Percentiles rank a stretch among this genome's conserved stretches.
Evolutionary conservation across 169 alveolate species (phyloP).

Genomic region (Eimeria falciformis): DNA sequence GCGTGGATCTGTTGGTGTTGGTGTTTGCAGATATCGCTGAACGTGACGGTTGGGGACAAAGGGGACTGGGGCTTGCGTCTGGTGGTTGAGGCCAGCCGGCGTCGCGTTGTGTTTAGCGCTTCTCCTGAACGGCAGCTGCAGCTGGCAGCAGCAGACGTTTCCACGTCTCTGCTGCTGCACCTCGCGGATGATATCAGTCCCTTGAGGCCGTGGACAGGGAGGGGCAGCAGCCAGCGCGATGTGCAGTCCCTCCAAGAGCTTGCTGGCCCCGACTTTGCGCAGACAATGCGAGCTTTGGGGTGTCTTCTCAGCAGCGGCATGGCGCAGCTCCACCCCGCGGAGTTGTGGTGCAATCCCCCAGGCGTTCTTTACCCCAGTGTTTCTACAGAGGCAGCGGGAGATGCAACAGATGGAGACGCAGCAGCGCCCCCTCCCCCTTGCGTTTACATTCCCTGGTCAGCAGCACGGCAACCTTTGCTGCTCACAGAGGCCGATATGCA

Average conservation of each 20-base stretch:
- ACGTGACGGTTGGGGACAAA: too few relatives aligned
- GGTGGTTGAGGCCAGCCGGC: conserved; percentile 30
- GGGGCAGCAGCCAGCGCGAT: conserved; percentile 1
- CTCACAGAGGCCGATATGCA: background rate
- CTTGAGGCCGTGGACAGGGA: background rate
- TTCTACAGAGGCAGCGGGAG: background rate
- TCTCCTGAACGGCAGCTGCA: background rate
- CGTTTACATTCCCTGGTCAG: conserved; percentile 49
- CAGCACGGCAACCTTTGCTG: background rate
- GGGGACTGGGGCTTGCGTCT: conserved; percentile 63
- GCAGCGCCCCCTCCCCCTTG: conserved; percentile 16
- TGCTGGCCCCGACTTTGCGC: background rate
- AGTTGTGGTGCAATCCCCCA: conserved; percentile 10
- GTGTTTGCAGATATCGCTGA: too few relatives aligned
- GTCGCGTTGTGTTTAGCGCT: background rate
- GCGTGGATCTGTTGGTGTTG: too few relatives aligned
- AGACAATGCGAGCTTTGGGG: background rate
- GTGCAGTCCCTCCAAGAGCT: conserved; percentile 46
- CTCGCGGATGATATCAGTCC: conserved; percentile 46
- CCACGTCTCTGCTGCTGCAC: conserved; percentile 50
- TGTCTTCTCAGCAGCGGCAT: background rate
- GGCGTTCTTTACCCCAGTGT: background rate
- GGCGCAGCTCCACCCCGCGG: conserved; percentile 37
- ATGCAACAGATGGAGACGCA: conserved; percentile 1
- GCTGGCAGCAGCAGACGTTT: conserved; percentile 20